Percentiles rank a stretch among this genome's conserved stretches.
Conservation (phyloP, 495 filamentous ascomycete species). For the Penicillium egyptiacum region DNA sequence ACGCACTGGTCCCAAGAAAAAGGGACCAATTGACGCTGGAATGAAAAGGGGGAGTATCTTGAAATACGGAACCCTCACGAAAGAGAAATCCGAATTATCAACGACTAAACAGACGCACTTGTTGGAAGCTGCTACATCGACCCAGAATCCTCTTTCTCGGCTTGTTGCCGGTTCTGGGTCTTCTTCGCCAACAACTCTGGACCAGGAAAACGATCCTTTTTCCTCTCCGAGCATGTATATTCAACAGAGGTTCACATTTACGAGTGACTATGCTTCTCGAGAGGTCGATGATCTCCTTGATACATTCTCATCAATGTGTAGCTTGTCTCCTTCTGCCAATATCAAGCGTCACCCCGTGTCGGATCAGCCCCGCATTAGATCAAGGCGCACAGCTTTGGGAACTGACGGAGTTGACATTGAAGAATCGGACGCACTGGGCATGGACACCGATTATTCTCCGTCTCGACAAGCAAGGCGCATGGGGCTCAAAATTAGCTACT, state of each 20-base stretch:
- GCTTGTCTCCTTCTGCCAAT: conserved; percentile 20
- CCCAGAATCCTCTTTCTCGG: conserved; percentile 15
- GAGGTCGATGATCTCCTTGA: conserved; percentile 34
- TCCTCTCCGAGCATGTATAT: conserved; percentile 28
- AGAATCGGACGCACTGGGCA: conserved; percentile 8
- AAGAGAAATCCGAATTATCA: conserved; percentile 38
- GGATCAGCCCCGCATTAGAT: conserved; percentile 11
- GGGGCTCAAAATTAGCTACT: conserved; percentile 26
- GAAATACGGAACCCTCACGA: conserved; percentile 48
- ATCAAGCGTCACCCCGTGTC: conserved; percentile 30
- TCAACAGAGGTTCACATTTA: conserved; percentile 3
- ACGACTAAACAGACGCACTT: conserved; percentile 35
- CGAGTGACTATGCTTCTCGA: conserved; percentile 1
- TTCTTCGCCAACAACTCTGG: conserved; percentile 11
- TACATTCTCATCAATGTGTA: conserved; percentile 31
- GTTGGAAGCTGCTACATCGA: conserved; percentile 32
- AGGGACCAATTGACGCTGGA: conserved; percentile 42
- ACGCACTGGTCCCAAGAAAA: conserved; percentile 39
- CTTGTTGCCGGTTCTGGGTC: neutral
- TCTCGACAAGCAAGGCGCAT: neutral
- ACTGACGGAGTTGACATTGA: conserved; percentile 20
- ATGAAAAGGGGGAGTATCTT: conserved; percentile 50
- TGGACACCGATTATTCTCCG: conserved; percentile 13
- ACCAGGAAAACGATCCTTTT: conserved; percentile 15
- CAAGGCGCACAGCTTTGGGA: conserved; percentile 14